A percentile compares a stretch with the other conserved stretches of the same genome.
Conservation (phyloP, 2,329 filamentous ascomycete species). For the Tricladium varicosporioides region DNA sequence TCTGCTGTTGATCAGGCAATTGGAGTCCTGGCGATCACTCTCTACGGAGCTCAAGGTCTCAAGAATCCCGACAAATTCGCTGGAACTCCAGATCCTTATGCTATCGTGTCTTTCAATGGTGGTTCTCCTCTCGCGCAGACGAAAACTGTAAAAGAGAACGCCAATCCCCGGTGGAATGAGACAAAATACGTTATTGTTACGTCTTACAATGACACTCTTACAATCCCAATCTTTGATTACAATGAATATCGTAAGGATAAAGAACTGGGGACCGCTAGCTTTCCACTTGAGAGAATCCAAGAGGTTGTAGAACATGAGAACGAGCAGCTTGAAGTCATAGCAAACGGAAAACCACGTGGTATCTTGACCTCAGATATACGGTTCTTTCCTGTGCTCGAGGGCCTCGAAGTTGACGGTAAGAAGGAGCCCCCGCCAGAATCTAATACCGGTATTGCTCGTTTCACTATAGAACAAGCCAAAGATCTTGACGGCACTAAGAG, state of each 20-base stretch:
- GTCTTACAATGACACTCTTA: constrained; percentile 83
- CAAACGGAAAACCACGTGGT: constrained; percentile 81
- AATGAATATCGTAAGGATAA: constrained; percentile 97
- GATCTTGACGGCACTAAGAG: constrained; percentile 92
- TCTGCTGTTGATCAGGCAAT: constrained; percentile 94
- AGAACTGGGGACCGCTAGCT: constrained; percentile 84
- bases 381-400: constrained; percentile 90
- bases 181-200: constrained; percentile 95
- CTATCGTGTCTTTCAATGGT: constrained; percentile 79
- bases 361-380: constrained; percentile 77
- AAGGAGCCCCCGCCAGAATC: constrained; percentile 80
- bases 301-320: constrained; percentile 77
- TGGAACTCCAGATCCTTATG: constrained; percentile 88
- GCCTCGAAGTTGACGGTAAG: constrained; percentile 71
- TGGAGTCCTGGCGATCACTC: constrained; percentile 85
- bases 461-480: constrained; percentile 94
- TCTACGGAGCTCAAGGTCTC: constrained; percentile 86
- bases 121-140: constrained; percentile 81
- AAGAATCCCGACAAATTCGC: constrained; percentile 96
- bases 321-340: constrained; percentile 77
- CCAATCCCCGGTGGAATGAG: constrained; percentile 92
- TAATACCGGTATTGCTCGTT: constrained; percentile 90
- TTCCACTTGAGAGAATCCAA: constrained; percentile 79
- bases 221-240: constrained; percentile 84
- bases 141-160: constrained; percentile 80